Evolutionary conservation across 768 basidiomycete species (phyloP), one percentile per base, ranked within the genome.

Genomic region (Boletus rubroflammeus): DNA sequence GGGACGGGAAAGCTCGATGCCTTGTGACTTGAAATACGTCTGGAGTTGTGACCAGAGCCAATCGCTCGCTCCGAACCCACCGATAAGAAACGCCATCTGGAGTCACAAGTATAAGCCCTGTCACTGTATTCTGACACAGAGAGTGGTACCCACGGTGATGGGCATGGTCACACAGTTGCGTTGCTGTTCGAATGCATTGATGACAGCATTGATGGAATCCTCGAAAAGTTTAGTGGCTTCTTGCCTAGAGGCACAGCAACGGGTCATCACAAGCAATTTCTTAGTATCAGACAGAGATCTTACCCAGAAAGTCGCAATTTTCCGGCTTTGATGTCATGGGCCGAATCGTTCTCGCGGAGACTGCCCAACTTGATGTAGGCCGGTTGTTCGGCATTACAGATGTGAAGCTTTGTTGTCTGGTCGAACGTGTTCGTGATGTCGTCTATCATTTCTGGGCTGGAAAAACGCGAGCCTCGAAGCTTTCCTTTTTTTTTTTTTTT

Each of bases 1-100:
- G 0, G 80, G 81, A 17, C 80, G 73, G 38, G 72, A 70, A 17
- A 81, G 66, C n/a, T 72, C 69, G 5, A 81, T 58, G 5, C 70
- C 69, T 8, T 69, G 61, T 0, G 64, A 64, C 29, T 64, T 64
- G 17, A 82, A 63, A 6, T 67, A 59, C 25, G 59, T 54, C 31
- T 73, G 69, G 1, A 83, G 73, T 60, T 26, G 64, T 48, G 56
- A 75, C 78, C 25, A 81, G 58, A 71, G 68, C 62, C 58, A 80
- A 47, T 76, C 73, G 45, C 68, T 81, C 5, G 77, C 75, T n/a
- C 75, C 73, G 53, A 80, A 81, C 0, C 78, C 80, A 19, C 81
- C 80, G 2, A 81, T 75, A 6, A 84, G 73, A 45, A 80, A 74
- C 8, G 75, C 41, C 53, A 53, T 61, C 58, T 61, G 43, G 5